Base-by-base conservation (phyloP, 495 filamentous ascomycete genomes). In the Venustampulla echinocandica region DNA sequence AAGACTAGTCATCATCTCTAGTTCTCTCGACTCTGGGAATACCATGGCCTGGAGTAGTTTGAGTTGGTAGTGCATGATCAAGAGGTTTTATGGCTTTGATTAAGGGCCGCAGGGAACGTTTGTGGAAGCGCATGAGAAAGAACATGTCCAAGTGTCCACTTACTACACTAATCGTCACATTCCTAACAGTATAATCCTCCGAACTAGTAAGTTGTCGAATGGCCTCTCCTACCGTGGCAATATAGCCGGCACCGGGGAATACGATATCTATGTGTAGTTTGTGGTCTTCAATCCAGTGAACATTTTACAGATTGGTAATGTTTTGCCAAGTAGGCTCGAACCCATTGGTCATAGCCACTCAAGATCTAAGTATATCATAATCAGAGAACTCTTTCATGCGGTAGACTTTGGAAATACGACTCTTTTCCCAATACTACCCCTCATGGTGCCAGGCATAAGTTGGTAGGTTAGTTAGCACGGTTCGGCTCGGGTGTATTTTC, bases 211-310 rank as follows among this genome's bases (percentile, higher is more conserved):
- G 4, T 21, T 40, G 36, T 4, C 36, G 36, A 21, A 40, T 40
- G 11, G 36, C 36, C 19, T 40, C 36, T 5, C 14, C 36, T 40
- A 20, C 19, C 36, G 71, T 27, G 41, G 43, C 55, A 1, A 73
- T 57, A 42, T 54, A 47, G 21, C 63, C 70, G 7, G 72, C 65
- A 19, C 50, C 55, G 0, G 74, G 72, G 30, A 74, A 71, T 1
- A 76, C 49, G 10, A 70, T 61, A 23, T 71, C 62, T 1, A 52
- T 50, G 1, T 38, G 48, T 44, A 60, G 58, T 35, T 47, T 68
- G 47, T 78, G 74, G 36, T 74, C 71, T 2, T 49, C 42, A 10
- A 73, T 47, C 74, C 74, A 78, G 0, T 69, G 69, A 1, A 66
- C 50, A 6, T 69, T 58, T 17, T 52, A 49, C 0, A 66, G 46